Conservation (phyloP, 768 basidiomycete genomes). For the Crepidotus variabilis region DNA sequence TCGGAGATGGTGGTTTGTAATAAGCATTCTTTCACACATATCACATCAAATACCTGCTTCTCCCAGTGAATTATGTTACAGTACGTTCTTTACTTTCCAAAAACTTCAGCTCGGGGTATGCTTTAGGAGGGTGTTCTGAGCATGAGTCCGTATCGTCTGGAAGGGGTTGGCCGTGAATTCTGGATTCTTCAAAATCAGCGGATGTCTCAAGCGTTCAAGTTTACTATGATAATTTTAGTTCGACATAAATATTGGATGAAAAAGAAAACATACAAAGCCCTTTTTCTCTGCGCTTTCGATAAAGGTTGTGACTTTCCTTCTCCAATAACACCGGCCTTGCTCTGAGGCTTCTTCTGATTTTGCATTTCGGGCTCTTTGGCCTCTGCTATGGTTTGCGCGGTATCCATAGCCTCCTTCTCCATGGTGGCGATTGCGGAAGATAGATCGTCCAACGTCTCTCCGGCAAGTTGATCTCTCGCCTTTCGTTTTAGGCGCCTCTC, state of each 20-base stretch:
- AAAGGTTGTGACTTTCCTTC: slow-evolving; percentile 59
- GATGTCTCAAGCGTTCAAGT: slow-evolving; percentile 65
- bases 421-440: slow-evolving; percentile 53
- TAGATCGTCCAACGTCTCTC: slow-evolving; percentile 43
- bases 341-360: slow-evolving; percentile 16
- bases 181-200: slow-evolving; percentile 62
- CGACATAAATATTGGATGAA: neutral
- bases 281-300: slow-evolving; percentile 61
- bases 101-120: slow-evolving; percentile 24
- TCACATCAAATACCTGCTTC: neutral
- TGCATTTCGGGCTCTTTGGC: slow-evolving; percentile 10
- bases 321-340: slow-evolving; percentile 57
- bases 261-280: slow-evolving; percentile 52
- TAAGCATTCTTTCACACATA: neutral
- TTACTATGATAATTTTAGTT: slow-evolving; percentile 36
- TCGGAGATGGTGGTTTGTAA: neutral
- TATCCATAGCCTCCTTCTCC: slow-evolving; percentile 27
- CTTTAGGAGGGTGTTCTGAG: slow-evolving; percentile 70
- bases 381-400: slow-evolving; percentile 10
- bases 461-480: slow-evolving; percentile 55
- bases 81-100: too few species aligned
- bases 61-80: too few species aligned
- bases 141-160: slow-evolving; percentile 74
- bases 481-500: slow-evolving; percentile 67
- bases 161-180: slow-evolving; percentile 70